Percentiles rank a stretch among this genome's conserved stretches.
Evolutionary conservation across 2,329 filamentous ascomycete genomes (phyloP).

Genomic region (Fonsecaea pugnacius): DNA sequence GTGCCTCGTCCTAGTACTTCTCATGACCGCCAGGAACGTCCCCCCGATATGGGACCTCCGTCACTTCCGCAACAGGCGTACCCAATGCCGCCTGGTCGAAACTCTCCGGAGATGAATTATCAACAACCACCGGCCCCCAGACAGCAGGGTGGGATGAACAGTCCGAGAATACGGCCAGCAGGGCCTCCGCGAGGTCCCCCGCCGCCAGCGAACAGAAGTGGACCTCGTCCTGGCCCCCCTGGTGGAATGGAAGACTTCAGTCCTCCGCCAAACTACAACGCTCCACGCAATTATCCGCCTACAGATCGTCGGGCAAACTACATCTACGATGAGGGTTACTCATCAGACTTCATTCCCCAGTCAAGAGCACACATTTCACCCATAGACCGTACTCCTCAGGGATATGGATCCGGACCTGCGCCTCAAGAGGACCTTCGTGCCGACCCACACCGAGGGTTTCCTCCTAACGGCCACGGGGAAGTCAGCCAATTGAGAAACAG

Average conservation of each 20-base stretch:
- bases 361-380: conserved; percentile 28
- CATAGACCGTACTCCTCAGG: conserved; percentile 53
- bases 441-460: conserved; percentile 12
- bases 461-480: conserved; percentile 36
- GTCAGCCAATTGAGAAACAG: conserved; percentile 45
- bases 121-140: conserved; percentile 14
- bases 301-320: conserved; percentile 14
- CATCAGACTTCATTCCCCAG: conserved; percentile 25
- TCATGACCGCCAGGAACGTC: conserved; percentile 27
- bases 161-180: conserved; percentile 20
- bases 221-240: conserved; percentile 9
- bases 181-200: conserved; percentile 19
- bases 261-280: conserved; percentile 8
- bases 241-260: conserved; percentile 13
- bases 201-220: conserved; percentile 17
- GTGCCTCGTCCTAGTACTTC: conserved; percentile 25
- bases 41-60: conserved; percentile 11
- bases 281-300: conserved; percentile 3
- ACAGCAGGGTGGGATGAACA: conserved; percentile 12
- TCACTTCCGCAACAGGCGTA: conserved; percentile 17
- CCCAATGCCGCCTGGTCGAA: conserved; percentile 9
- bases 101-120: conserved; percentile 17
- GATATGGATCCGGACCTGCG: conserved; percentile 19
- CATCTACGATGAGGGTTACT: conserved; percentile 22
- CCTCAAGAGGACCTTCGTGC: conserved; percentile 12